Evolutionary conservation across 371 early-diverging fungal genomes (phyloP), one percentile per base, ranked within the genome.

Genomic region (Lichtheimia corymbifera): DNA sequence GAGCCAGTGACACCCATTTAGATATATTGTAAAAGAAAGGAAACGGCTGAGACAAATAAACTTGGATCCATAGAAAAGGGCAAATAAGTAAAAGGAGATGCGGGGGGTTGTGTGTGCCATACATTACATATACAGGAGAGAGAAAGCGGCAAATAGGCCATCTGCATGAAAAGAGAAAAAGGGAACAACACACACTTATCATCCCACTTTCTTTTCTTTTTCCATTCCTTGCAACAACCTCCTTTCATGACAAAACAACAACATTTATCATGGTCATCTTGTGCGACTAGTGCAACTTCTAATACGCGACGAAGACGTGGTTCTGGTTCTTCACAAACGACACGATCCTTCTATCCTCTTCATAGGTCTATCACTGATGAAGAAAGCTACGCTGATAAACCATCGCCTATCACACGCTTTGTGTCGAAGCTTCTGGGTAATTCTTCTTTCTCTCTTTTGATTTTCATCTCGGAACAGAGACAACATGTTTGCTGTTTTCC

Each of bases 321-420:
- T 35, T 35, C 35, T 35, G 35, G 35, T 35, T 35, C 35, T 35
- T 35, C 35, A 35, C 35, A 35, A 35, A 35, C 35, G 11, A 35
- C 35, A 35, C 35, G 35, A 35, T 35, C 11, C 35, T 56, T 57
- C 13, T 62, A 56, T 61, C 64, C 68, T 13, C 68, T 68, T 24
- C 62, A 68, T 25, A 61, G 68, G 12, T 68, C 68, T 1, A 28
- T 68, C 6, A 68, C 68, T 9, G 68, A 68, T 24, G 68, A 64
- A 24, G 55, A 67, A 11, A 45, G 59, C 47, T 62, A 59, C 40
- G 53, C 55, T 51, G 50, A 60, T 44, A 68, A 57, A 55, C 61
- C 64, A 18, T 66, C 68, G 17, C 64, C 68, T 25, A 61, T 68
- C 24, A 68, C 68, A 13, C 61, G 64, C 13, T 64, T 68, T 40